Evolutionary conservation across 129 eudicot species (phyloP).

Genomic region (Cynara cardunculus): DNA sequence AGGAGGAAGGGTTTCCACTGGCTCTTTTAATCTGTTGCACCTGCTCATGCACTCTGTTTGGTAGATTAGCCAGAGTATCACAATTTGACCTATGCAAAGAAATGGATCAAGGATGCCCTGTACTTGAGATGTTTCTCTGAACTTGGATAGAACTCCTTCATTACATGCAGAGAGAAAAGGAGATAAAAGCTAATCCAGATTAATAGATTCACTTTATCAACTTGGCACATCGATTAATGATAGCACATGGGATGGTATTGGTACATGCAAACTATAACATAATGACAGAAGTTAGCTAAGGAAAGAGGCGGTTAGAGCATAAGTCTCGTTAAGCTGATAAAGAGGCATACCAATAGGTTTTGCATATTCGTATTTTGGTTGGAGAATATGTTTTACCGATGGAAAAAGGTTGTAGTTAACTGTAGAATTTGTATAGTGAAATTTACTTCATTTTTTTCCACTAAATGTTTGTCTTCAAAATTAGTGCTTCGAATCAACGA

Average conservation of each 20-base stretch:
- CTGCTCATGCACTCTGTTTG: neutral
- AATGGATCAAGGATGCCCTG: neutral
- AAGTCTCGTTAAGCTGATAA: neutral
- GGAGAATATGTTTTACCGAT: neutral
- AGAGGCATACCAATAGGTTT: neutral
- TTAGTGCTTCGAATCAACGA: neutral
- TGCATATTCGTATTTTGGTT: neutral
- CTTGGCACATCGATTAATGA: neutral
- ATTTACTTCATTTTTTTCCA: neutral
- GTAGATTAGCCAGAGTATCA: neutral
- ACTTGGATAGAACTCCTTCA: neutral
- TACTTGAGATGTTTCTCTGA: neutral
- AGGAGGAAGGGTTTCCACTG: neutral
- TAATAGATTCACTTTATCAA: neutral
- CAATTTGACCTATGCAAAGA: neutral
- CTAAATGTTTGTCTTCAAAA: neutral
- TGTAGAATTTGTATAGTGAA: neutral
- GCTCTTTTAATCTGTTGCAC: neutral
- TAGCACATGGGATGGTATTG: neutral
- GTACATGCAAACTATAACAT: neutral
- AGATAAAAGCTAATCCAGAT: neutral
- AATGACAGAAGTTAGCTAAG: neutral
- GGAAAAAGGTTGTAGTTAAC: neutral
- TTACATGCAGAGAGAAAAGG: neutral
- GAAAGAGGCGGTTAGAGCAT: neutral